These are phyloP conservation scores for Triticum aestivum DNA, from an alignment of 176 grass and related monocot species.

Conservation along the genomic window IWGSC_CS_RefSeq_v2.1 NC_057808.1:114617193-114617692, in stretches of 20 bases:
- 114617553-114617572: background rate
- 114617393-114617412: conserved; percentile 71
- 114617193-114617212: conserved; percentile 28
- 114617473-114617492: conserved; percentile 57
- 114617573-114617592: background rate
- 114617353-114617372: background rate
- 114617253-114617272: conserved; percentile 73
- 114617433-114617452: conserved; percentile 57
- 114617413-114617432: conserved; percentile 48
- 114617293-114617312: conserved; percentile 38
- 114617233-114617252: conserved; percentile 82
- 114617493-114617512: conserved; percentile 28
- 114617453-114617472: conserved; percentile 77
- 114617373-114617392: background rate
- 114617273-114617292: conserved; percentile 63
- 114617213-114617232: conserved; percentile 88
- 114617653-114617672: too few species aligned
- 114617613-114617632: too few species aligned
- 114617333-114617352: background rate
- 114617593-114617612: background rate
- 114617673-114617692: too few species aligned
- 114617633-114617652: too few species aligned
- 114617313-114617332: background rate
- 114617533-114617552: background rate
- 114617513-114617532: background rate